Conservation (phyloP, 352 stramenopile genomes). For the Thalassiosira sp. region DNA sequence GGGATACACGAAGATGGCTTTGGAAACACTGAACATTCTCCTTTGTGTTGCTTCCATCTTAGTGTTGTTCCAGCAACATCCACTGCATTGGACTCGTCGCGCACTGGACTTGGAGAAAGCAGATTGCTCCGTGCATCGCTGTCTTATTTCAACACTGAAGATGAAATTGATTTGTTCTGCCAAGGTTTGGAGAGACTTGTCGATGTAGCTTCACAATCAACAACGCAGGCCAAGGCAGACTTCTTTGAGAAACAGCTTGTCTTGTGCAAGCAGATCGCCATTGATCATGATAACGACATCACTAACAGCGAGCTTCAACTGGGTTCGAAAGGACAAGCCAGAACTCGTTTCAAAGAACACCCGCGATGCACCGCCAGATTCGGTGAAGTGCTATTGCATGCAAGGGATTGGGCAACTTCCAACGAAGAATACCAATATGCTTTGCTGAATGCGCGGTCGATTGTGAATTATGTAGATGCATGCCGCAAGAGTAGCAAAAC, state of each 20-base stretch:
- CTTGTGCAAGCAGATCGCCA: neutral
- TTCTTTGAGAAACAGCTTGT: neutral
- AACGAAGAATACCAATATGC: slow-evolving; percentile 9
- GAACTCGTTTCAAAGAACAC: slow-evolving; percentile 22
- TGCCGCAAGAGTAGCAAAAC: neutral
- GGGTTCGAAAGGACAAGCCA: neutral
- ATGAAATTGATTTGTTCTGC: slow-evolving; percentile 57
- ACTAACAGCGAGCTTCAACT: neutral
- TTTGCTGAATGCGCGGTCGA: slow-evolving; percentile 13
- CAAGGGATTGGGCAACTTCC: slow-evolving; percentile 7
- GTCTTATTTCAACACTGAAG: slow-evolving; percentile 62
- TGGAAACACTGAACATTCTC: neutral
- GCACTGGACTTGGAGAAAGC: slow-evolving; percentile 32
- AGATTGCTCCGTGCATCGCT: slow-evolving; percentile 58
- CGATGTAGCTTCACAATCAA: too few species aligned
- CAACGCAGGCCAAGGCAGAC: too few species aligned
- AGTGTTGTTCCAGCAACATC: slow-evolving; percentile 67
- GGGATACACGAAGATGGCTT: neutral
- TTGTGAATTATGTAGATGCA: slow-evolving; percentile 22
- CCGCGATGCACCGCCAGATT: slow-evolving; percentile 26
- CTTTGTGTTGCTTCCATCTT: slow-evolving; percentile 53
- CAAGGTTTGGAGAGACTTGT: slow-evolving; percentile 1
- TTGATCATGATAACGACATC: neutral
- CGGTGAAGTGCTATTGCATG: slow-evolving; percentile 27
- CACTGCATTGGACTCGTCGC: slow-evolving; percentile 64